Evolutionary conservation across 2,329 filamentous ascomycete species (phyloP), one percentile per base, ranked within the genome.

Genomic region (Alternaria atra): DNA sequence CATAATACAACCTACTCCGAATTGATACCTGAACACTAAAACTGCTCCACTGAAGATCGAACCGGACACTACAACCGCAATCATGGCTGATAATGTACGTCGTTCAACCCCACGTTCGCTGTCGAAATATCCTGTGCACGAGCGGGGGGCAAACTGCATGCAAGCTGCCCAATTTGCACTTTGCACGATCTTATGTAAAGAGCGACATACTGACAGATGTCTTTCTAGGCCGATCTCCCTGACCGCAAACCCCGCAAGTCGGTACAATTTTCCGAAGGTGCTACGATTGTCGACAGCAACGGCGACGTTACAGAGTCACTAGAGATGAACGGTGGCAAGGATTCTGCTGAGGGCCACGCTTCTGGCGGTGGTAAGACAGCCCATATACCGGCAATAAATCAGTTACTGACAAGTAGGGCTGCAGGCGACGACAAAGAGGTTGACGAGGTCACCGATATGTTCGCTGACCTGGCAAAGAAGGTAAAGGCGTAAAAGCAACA

Each of bases 211-310:
- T 74, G 77, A 78, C 60, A 67, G 50, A 59, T 58, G 12, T 2
- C 66, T 63, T 70, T 67, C 55, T 61, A 84, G 82, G 80, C 82
- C 74, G 77, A 80, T 66, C 72, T 79, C 37, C 69, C 78, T 61
- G 86, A 89, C 73, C 86, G 87, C 77, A 93, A 91, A 81, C 89
- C 90, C 75, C 91, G 94, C 83, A 97, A 98, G 84, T 96, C 93
- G 47, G 94, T 98, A 75, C 90, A 93, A 68, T 98, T 98, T 81
- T 94, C 90, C 78, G 91, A 95, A 81, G 92, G 92, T 76, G 88
- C 92, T 73, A 87, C 91, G 69, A 89, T 97, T 74, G 94, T 97
- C 79, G 92, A 97, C 84, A 88, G 89, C 81, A 92, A 97, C 85
- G 94, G 94, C 74, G 88, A 90, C 78, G 89, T 97, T 77, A 92